Percentiles rank a stretch among this genome's conserved stretches.
phyloP scores from a whole-genome alignment of 345 rosid genomes.

The Populus simonii region DNA sequence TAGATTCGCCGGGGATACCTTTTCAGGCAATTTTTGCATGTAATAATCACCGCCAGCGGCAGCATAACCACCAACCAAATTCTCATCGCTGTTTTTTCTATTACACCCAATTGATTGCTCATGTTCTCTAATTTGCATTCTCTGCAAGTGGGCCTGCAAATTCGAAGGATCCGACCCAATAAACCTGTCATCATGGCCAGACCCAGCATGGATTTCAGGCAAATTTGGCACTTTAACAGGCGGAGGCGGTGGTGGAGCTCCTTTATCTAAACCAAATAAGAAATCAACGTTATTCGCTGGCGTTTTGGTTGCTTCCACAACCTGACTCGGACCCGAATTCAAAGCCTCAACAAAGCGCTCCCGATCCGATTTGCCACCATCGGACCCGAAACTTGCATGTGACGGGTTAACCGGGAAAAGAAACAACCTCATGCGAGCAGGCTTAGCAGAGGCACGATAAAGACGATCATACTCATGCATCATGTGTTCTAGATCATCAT shows the following conservation, averaged over 20 bases:
- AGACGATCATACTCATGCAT: conserved; percentile 93
- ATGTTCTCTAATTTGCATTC: conserved; percentile 65
- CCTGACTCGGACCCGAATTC: conserved; percentile 48
- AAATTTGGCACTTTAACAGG: conserved; percentile 30
- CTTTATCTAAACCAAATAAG: conserved; percentile 72
- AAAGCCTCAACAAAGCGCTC: conserved; percentile 75
- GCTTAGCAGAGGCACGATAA: conserved; percentile 59
- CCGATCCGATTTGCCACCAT: conserved; percentile 59
- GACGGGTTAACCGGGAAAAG: conserved; percentile 50
- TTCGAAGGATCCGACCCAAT: conserved; percentile 45
- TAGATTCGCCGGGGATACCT: conserved; percentile 23
- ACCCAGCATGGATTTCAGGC: conserved; percentile 22
- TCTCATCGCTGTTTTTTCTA: conserved; percentile 47
- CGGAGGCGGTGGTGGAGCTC: conserved; percentile 21
- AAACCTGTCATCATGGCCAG: conserved; percentile 34
- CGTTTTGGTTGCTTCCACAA: conserved; percentile 25
- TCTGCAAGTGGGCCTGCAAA: conserved; percentile 61
- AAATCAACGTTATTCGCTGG: conserved; percentile 55
- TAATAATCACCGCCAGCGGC: conserved; percentile 43
- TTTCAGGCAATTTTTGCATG: conserved; percentile 47
- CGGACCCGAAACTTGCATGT: conserved; percentile 46
- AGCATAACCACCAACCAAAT: conserved; percentile 32
- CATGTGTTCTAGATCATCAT: conserved; percentile 91
- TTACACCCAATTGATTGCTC: conserved; percentile 36
- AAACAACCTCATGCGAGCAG: conserved; percentile 84